phyloP scores from a whole-genome alignment of 345 rosid genomes.

The Brassica cretica region DNA sequence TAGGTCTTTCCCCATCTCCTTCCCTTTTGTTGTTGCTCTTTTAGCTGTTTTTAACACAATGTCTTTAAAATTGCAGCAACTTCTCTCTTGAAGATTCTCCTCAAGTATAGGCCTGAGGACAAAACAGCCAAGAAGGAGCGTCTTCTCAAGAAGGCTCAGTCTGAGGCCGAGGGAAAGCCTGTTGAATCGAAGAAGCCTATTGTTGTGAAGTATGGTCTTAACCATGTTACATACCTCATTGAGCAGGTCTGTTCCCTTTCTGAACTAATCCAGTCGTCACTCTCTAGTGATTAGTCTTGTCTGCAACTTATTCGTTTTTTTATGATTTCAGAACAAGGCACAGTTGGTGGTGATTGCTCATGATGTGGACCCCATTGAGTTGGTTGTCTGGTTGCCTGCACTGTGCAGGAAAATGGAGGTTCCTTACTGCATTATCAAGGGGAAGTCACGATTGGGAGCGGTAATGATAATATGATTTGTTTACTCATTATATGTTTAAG shows the following conservation, averaged over 20 bases:
- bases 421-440: slow-evolving; percentile 52
- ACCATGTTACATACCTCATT: slow-evolving; percentile 61
- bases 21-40: not conserved
- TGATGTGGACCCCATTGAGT: slow-evolving; percentile 79
- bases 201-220: slow-evolving; percentile 62
- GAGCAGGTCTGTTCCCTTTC: slow-evolving; percentile 49
- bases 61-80: slow-evolving; percentile 41
- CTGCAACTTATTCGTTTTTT: not conserved
- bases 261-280: not conserved
- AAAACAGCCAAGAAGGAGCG: slow-evolving; percentile 63
- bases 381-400: slow-evolving; percentile 78
- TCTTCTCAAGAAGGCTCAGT: slow-evolving; percentile 55
- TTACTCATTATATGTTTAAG: not conserved
- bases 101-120: slow-evolving; percentile 68
- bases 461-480: slow-evolving; percentile 29
- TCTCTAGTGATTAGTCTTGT: not conserved
- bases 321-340: slow-evolving; percentile 53
- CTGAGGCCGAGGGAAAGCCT: slow-evolving; percentile 59
- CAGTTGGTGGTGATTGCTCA: slow-evolving; percentile 75
- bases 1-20: slow-evolving; percentile 39
- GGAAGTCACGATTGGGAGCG: slow-evolving; percentile 68
- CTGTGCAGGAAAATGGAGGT: slow-evolving; percentile 79
- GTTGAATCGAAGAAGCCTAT: slow-evolving; percentile 58
- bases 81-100: slow-evolving; percentile 50
- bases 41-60: not conserved